Evolutionary conservation across 78 protist genomes (phyloP).

Genomic region (Pigoraptor vietnamica): DNA sequence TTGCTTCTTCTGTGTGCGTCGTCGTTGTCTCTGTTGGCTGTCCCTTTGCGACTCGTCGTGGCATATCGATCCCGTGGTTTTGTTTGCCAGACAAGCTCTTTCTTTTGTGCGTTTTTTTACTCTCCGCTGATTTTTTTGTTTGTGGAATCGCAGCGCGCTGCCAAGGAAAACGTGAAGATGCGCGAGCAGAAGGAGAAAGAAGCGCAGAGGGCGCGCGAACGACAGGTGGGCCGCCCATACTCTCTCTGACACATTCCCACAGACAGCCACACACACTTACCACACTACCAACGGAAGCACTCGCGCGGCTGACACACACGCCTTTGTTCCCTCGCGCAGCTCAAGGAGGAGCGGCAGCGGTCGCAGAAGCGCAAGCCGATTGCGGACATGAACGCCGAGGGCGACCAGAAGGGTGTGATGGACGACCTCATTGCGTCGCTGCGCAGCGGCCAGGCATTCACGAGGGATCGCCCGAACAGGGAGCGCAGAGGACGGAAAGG

Average conservation of each 20-base stretch:
- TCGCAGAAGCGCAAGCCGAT: neutral
- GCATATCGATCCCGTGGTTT: too few relatives aligned
- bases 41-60: too few relatives aligned
- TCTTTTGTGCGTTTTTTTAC: too few relatives aligned
- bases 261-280: neutral
- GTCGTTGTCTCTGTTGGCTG: too few relatives aligned
- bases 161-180: neutral
- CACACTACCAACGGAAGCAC: too few relatives aligned
- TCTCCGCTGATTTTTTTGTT: too few relatives aligned
- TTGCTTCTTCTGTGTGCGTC: neutral
- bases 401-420: constrained; percentile 25
- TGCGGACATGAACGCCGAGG: neutral
- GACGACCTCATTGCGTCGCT: constrained; percentile 24
- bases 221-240: neutral
- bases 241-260: too few relatives aligned
- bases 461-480: too few relatives aligned
- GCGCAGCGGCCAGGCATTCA: constrained; percentile 20
- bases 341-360: neutral
- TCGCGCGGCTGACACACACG: too few relatives aligned
- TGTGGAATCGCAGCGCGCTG: neutral
- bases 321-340: too few relatives aligned
- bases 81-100: too few relatives aligned
- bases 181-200: neutral
- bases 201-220: neutral
- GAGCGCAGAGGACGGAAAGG: too few relatives aligned